These are phyloP conservation scores for Harringtonia aguacate DNA, from an alignment of 2,329 filamentous ascomycete genomes.

Conservation along the genomic window DNA sequence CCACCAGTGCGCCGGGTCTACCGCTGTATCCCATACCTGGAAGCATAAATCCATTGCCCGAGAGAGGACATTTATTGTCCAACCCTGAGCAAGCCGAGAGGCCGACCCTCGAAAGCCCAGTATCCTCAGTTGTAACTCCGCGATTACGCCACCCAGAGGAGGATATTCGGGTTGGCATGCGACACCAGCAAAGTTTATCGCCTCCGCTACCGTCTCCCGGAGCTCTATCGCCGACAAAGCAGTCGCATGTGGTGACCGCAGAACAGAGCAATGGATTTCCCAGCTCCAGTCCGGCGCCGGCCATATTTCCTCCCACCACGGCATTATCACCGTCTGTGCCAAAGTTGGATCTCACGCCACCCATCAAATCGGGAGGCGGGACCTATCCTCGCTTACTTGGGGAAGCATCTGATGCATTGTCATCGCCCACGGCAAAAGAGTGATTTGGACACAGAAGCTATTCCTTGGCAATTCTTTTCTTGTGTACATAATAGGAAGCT, in stretches of 20 bases:
- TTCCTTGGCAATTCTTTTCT: no score
- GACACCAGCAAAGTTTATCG: slow-evolving; percentile 22
- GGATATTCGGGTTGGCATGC: slow-evolving; percentile 12
- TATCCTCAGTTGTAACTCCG: slow-evolving; percentile 14
- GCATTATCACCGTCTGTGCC: slow-evolving; percentile 47
- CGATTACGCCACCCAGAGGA: slow-evolving; percentile 16
- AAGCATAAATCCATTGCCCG: no score
- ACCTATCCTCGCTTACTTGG: slow-evolving; percentile 15
- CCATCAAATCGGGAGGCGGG: slow-evolving; percentile 38
- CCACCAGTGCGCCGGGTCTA: neutral
- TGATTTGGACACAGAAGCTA: neutral
- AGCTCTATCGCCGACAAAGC: slow-evolving; percentile 41
- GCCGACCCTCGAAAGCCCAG: no score
- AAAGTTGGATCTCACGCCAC: slow-evolving; percentile 48
- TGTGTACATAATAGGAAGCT: no score
- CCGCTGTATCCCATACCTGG: no score
- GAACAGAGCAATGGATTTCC: slow-evolving; percentile 17
- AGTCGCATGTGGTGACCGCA: slow-evolving; percentile 31
- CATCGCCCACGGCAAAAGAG: neutral
- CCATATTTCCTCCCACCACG: slow-evolving; percentile 46
- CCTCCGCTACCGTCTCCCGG: slow-evolving; percentile 32
- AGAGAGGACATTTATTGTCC: no score
- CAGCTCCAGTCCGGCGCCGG: slow-evolving; percentile 21
- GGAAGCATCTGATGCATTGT: neutral
- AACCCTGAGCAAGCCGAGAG: no score